A percentile compares a stretch with the other conserved stretches of the same genome.
These are phyloP conservation scores for Cucumis sativus DNA, from an alignment of 306 rosid species.

Conservation along the genomic window Cucumber_9930_V3 NC_026655.2:1857501-1858000, in stretches of 20 bases:
- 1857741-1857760: background rate
- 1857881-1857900: background rate
- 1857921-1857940: background rate
- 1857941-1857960: background rate
- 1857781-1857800: background rate
- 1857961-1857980: background rate
- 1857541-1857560: background rate
- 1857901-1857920: background rate
- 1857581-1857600: background rate
- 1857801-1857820: background rate
- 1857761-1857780: background rate
- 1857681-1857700: background rate
- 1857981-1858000: background rate
- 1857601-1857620: background rate
- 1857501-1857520: background rate
- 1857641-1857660: background rate
- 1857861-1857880: background rate
- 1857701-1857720: background rate
- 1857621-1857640: background rate
- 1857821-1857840: background rate
- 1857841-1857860: background rate
- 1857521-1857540: background rate
- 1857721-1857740: background rate
- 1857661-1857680: background rate
- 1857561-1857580: background rate